phyloP scores from a whole-genome alignment of 768 basidiomycete genomes.

The Amanita rubescens region DNA sequence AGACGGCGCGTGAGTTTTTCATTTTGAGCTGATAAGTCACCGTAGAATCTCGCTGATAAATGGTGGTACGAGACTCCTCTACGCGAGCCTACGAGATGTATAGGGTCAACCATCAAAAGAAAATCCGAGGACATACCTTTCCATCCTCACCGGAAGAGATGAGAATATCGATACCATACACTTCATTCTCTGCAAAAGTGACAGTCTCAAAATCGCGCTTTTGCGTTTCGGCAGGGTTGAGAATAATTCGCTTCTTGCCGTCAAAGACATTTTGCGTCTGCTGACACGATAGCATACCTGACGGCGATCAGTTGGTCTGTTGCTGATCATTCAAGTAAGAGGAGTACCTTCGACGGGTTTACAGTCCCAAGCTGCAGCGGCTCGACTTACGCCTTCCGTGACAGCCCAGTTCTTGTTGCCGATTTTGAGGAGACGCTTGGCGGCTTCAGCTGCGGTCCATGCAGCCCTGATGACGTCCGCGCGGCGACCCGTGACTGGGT shows the following conservation, averaged over 20 bases:
- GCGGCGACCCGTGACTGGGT: conserved; percentile 75
- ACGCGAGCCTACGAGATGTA: conserved; percentile 58
- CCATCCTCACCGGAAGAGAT: conserved; percentile 85
- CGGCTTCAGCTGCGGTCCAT: conserved; percentile 86
- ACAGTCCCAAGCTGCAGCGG: conserved; percentile 69
- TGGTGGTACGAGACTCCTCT: conserved; percentile 85
- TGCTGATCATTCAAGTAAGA: conserved; percentile 5
- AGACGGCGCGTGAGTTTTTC: conserved; percentile 95
- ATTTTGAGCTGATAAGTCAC: conserved; percentile 95
- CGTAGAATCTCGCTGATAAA: conserved; percentile 83
- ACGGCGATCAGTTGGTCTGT: conserved; percentile 5
- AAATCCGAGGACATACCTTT: conserved; percentile 49
- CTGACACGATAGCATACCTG: conserved; percentile 93
- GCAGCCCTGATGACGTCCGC: conserved; percentile 95
- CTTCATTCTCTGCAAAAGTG: conserved; percentile 88
- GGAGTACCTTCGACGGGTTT: conserved; percentile 87
- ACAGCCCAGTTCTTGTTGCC: conserved; percentile 95
- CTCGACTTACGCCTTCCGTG: conserved; percentile 76
- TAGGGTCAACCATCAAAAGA: conserved; percentile 1
- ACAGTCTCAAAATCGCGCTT: conserved; percentile 79
- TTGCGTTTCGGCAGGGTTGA: conserved; percentile 82
- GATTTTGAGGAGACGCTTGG: conserved; percentile 84
- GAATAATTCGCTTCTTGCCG: conserved; percentile 91
- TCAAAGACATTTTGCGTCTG: conserved; percentile 93
- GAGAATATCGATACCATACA: conserved; percentile 91